phyloP scores from a whole-genome alignment of 2,329 filamentous ascomycete genomes.

The Nigrospora oryzae region DNA sequence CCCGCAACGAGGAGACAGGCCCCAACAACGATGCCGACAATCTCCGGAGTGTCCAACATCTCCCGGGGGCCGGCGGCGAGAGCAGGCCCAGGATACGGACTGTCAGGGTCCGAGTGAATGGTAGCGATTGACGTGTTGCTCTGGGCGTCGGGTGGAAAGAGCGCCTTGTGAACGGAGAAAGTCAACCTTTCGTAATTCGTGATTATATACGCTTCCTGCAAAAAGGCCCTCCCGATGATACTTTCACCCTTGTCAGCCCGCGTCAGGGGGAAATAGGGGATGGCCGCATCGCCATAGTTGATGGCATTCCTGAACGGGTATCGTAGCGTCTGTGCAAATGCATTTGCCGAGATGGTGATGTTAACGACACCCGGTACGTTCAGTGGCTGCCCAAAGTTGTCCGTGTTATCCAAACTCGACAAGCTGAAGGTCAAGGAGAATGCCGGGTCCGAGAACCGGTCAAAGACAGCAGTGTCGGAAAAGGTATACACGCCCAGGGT shows the following conservation, averaged over 20 bases:
- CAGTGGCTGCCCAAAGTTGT: constrained; percentile 41
- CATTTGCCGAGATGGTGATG: constrained; percentile 42
- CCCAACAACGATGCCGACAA: constrained; percentile 37
- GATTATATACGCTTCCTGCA: constrained; percentile 60
- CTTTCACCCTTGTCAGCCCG: constrained; percentile 43
- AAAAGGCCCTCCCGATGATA: constrained; percentile 58
- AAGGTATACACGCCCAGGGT: constrained; percentile 58
- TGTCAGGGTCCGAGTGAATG: constrained; percentile 34
- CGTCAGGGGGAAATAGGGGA: constrained; percentile 60
- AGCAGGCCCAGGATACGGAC: constrained; percentile 35
- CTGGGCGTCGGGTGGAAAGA: constrained; percentile 35
- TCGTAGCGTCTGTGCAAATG: constrained; percentile 40
- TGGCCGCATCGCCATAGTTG: constrained; percentile 31
- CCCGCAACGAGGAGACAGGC: constrained; percentile 24
- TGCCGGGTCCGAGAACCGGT: constrained; percentile 32
- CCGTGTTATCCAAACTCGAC: constrained; percentile 44
- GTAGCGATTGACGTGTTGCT: constrained; percentile 29
- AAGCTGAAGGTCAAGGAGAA: constrained; percentile 50
- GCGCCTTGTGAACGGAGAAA: constrained; percentile 49
- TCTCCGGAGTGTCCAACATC: constrained; percentile 30
- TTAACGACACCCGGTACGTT: constrained; percentile 44
- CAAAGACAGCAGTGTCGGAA: constrained; percentile 44
- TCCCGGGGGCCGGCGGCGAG: constrained; percentile 3
- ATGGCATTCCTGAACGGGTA: constrained; percentile 40
- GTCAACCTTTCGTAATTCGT: constrained; percentile 44